Conservation (phyloP, 768 basidiomycete species). For the Tricholoma matsutake region DNA sequence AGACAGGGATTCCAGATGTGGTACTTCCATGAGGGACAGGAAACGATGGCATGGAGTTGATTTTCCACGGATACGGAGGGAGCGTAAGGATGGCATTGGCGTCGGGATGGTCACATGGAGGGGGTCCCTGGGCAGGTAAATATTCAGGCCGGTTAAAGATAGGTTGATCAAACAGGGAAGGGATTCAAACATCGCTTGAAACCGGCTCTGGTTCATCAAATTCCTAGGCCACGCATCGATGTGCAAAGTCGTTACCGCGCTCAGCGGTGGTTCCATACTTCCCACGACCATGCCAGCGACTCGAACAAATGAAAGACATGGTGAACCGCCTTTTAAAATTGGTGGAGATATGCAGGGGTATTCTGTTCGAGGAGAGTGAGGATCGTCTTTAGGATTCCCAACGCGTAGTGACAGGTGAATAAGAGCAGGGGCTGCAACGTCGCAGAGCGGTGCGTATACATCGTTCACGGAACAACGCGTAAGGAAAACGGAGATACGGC, state of each 20-base stretch:
- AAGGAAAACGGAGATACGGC: constrained; percentile 32
- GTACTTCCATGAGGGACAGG: constrained; percentile 34
- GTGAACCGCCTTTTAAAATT: constrained; percentile 31
- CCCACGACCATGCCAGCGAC: constrained; percentile 40
- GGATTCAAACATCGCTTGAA: constrained; percentile 31
- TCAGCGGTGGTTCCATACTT: constrained; percentile 35
- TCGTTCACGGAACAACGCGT: constrained; percentile 20
- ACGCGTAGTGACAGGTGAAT: constrained; percentile 39
- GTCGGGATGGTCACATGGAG: constrained; percentile 26
- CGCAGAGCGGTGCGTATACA: constrained; percentile 25
- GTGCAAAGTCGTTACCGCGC: constrained; percentile 37
- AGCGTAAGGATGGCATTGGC: constrained; percentile 30
- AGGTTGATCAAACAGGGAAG: constrained; percentile 37
- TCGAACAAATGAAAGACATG: constrained; percentile 37
- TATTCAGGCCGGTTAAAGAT: constrained; percentile 38
- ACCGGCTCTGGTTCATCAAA: constrained; percentile 33
- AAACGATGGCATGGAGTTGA: constrained; percentile 31
- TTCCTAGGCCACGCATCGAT: constrained; percentile 39
- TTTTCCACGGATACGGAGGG: constrained; percentile 40
- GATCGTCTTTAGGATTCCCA: constrained; percentile 22
- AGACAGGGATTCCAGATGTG: constrained; percentile 32
- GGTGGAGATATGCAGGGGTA: constrained; percentile 25
- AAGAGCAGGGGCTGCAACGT: constrained; percentile 29
- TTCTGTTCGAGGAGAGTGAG: constrained; percentile 27
- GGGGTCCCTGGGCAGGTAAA: constrained; percentile 33